Base-by-base conservation (phyloP, 371 early-diverging fungal genomes). In the Gilbertella persicaria region DNA sequence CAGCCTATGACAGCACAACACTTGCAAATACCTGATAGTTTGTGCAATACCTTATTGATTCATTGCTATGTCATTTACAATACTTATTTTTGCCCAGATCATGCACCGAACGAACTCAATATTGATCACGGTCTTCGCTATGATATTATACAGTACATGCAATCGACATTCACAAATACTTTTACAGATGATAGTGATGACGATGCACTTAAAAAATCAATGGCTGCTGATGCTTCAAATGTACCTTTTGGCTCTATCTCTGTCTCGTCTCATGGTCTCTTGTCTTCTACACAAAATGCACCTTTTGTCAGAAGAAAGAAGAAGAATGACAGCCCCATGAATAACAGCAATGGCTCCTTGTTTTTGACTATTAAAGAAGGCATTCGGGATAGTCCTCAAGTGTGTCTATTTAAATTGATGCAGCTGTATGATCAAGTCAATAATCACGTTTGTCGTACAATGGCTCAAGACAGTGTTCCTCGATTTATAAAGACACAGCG, bases 391-490 rank as follows among this genome's bases (percentile, higher is more conserved):
- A 49, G 25, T 10, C 49, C 54, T 6, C 53, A 56, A 10, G 50
- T 37, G 2, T 63, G 55, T 7, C 47, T 73, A 2, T 45, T 38
- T 17, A 45, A 50, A 9, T 41, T 73, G 2, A 69, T 81, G 8
- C 56, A 57, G 8, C 57, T 87, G 54, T 85, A 82, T 60, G 80
- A 84, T 37, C 55, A 62, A 26, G 79, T 80, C 16, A 81, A 87
- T 50, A 78, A 81, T n/a, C 86, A 87, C 42, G 73, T 87, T 36
- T 89, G 84, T 60, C 69, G 80, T 16, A 69, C 84, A n/a, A 83
- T 87, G 84, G 87, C 90, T 17, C 78, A 82, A 29, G 90, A 89
- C 56, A 85, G 86, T 6, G 81, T 88, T 3, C 88, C 90, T 0
- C 82, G 86, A 55, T 89, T 87, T 54, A 62, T 80, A 2, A 81